phyloP scores from a whole-genome alignment of 2,329 filamentous ascomycete genomes.

The Ophiostoma piceae region DNA sequence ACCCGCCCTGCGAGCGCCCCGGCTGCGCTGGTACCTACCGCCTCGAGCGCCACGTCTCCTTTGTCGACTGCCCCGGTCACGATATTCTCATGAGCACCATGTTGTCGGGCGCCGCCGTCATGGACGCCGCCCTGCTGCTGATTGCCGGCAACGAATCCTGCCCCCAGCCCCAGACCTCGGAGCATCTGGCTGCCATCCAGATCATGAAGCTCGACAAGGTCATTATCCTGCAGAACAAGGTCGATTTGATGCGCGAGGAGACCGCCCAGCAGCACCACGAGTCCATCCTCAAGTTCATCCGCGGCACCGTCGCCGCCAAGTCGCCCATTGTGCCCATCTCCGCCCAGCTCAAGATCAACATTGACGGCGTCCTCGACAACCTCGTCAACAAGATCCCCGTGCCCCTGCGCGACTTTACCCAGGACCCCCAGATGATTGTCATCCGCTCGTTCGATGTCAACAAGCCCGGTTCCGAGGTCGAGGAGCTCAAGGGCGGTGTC shows the following conservation, averaged over 20 bases:
- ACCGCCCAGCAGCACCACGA: conserved; percentile 90
- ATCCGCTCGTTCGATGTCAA: conserved; percentile 99
- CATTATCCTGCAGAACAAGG: conserved; percentile 99
- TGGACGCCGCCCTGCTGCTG: conserved; percentile 93
- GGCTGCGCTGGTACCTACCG: conserved; percentile 85
- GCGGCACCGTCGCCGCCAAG: conserved; percentile 92
- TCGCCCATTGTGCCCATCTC: conserved; percentile 94
- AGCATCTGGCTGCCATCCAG: conserved; percentile 97
- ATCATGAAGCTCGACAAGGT: conserved; percentile 99
- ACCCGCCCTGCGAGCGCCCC: conserved; percentile 90
- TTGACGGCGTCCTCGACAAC: conserved; percentile 94
- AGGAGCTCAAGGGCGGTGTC: conserved; percentile 97
- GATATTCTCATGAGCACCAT: conserved; percentile 99
- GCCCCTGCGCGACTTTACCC: conserved; percentile 81
- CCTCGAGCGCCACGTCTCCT: conserved; percentile 89
- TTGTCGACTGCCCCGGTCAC: conserved; percentile 98
- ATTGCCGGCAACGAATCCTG: conserved; percentile 98
- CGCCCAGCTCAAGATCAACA: conserved; percentile 98
- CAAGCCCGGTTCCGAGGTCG: conserved; percentile 98
- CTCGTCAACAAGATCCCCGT: conserved; percentile 94
- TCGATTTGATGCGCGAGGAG: conserved; percentile 96
- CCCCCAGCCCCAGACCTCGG: conserved; percentile 95
- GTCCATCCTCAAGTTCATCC: conserved; percentile 96
- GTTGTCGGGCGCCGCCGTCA: conserved; percentile 98
- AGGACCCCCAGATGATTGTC: conserved; percentile 96